phyloP scores from a whole-genome alignment of 192 early-diverging fungal genomes.

The Fimicolochytrium jonesii region DNA sequence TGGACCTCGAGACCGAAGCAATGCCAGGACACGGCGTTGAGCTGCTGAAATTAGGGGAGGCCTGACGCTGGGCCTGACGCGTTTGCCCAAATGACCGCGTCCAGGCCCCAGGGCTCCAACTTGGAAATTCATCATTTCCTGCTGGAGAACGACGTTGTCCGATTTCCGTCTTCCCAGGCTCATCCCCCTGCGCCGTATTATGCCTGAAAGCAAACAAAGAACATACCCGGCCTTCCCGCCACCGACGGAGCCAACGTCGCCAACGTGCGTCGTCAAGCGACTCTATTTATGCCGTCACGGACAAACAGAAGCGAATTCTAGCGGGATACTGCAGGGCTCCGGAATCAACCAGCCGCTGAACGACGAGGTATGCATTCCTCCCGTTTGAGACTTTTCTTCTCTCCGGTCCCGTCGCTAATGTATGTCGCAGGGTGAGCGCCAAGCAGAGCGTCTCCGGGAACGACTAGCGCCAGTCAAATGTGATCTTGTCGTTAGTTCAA shows the following conservation, averaged over 20 bases:
- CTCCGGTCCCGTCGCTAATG: no score
- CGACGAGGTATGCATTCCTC: constrained; percentile 19
- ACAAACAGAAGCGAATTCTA: constrained; percentile 45
- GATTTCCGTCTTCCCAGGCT: neutral
- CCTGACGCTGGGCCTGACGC: no score
- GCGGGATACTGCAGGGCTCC: constrained; percentile 42
- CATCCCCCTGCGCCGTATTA: neutral
- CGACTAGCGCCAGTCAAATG: constrained; percentile 22
- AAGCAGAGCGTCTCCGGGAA: constrained; percentile 31
- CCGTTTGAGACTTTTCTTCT: no score
- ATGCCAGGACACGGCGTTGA: no score
- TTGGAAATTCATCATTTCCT: no score
- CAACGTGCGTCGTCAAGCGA: constrained; percentile 36
- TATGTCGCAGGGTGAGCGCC: constrained; percentile 21
- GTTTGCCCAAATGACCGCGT: no score
- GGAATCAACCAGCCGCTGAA: constrained; percentile 43
- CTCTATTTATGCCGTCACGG: constrained; percentile 50
- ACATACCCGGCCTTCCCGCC: constrained; percentile 25
- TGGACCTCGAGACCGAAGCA: no score
- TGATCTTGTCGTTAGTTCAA: constrained; percentile 36
- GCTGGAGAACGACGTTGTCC: no score
- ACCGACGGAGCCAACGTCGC: constrained; percentile 8
- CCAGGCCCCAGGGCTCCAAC: no score
- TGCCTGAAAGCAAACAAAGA: neutral
- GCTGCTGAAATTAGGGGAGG: no score